phyloP scores from a whole-genome alignment of 2,329 filamentous ascomycete genomes.

The Bipolaris victoriae region DNA sequence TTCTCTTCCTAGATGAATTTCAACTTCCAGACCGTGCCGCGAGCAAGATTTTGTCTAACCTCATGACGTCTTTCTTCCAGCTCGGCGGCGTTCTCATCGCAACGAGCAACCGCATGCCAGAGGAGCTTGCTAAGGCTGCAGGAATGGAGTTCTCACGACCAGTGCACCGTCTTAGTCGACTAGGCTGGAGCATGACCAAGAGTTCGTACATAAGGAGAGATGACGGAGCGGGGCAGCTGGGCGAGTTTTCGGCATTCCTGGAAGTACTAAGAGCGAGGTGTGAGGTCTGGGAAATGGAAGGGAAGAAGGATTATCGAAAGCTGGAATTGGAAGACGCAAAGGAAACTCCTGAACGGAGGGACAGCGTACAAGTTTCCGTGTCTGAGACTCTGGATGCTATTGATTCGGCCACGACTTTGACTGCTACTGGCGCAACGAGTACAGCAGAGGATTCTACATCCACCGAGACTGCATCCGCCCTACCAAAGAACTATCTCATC shows the following conservation, averaged over 20 bases:
- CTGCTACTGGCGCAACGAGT: not conserved
- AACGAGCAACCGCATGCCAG: slow-evolving; percentile 82
- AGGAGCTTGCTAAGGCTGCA: slow-evolving; percentile 76
- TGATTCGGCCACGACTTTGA: not conserved
- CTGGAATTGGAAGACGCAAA: slow-evolving; percentile 42
- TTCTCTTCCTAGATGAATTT: slow-evolving; percentile 83
- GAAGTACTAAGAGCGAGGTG: slow-evolving; percentile 78
- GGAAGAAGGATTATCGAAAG: slow-evolving; percentile 71
- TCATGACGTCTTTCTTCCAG: slow-evolving; percentile 82
- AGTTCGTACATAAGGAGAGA: slow-evolving; percentile 53
- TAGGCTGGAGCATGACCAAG: slow-evolving; percentile 55
- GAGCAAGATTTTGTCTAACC: slow-evolving; percentile 78
- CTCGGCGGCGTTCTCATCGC: slow-evolving; percentile 80
- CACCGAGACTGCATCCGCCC: not conserved
- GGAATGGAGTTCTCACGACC: slow-evolving; percentile 70
- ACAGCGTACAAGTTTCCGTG: slow-evolving; percentile 5
- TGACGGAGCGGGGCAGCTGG: slow-evolving; percentile 55
- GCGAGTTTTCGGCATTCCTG: slow-evolving; percentile 77
- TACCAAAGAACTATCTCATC: slow-evolving; percentile 47
- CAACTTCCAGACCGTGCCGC: slow-evolving; percentile 79
- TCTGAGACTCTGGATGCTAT: not conserved
- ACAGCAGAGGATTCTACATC: not conserved
- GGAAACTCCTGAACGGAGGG: not conserved
- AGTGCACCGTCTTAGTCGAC: slow-evolving; percentile 49
- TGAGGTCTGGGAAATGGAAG: slow-evolving; percentile 85